Evolutionary conservation across 139 green algal genomes (phyloP), one percentile per base, ranked within the genome.

Genomic region (Axilococcus clingmanii): DNA sequence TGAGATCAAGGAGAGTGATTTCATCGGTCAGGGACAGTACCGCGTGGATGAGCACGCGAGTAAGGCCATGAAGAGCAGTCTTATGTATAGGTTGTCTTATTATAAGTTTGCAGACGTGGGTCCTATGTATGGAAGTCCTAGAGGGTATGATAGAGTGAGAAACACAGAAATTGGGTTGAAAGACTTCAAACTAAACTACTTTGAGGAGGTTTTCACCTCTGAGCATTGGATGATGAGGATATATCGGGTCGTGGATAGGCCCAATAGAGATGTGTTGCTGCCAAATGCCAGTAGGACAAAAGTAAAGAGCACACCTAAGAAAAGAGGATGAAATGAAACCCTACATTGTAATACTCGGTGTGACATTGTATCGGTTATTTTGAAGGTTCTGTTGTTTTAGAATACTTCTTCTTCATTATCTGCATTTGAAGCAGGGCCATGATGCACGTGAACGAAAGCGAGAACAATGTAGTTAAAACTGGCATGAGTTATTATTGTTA

Each of bases 1-100:
- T 28, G 87, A 96, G 12, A 96, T 96, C 68, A 85, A 91, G 69
- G 89, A 97, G 71, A 27, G 40, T 4, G 80, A 96, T 67, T 97
- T 91, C 66, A 58, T 97, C 36, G 73, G 48, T 9, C 34, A 62
- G 24, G 79, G 84, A 16, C 54, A 83, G 34, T 96, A 96, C 66
- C 67, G 75, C 3, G 71, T 96, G 0, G 88, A 95, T 58, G 53
- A 61, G 4, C 40, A 59, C 15, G 86, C 65, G 16, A 51, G 63
- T 22, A 72, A 72, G 43, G 77, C 68, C 5, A 78, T 93, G 72
- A 55, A 79, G 41, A 78, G 87, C 55, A 76, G 54, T 40, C 59
- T 82, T 48, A 86, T 92, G 78, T 93, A 89, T 71, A 57, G 87
- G 66, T 80, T 96, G 38, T 85, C 63, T 2, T 96, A 96, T 75